These are phyloP conservation scores for Gossypium laxum DNA, from an alignment of 441 rosid species.

Conservation along the genomic window DNA sequence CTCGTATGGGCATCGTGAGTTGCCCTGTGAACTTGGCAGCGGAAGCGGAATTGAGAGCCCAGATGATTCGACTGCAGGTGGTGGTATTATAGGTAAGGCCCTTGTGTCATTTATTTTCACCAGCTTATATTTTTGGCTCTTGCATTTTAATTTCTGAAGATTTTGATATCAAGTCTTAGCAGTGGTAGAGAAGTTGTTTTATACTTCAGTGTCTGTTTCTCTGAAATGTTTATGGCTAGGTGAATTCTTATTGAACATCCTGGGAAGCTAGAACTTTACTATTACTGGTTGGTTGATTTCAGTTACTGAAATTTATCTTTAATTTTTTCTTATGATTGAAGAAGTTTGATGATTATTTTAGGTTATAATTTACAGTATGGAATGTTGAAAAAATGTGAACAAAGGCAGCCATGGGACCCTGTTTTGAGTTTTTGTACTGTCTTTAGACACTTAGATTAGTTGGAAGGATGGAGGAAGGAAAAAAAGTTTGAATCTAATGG, in stretches of 20 bases:
- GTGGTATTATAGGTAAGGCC: constrained; percentile 88
- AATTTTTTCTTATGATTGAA: not conserved
- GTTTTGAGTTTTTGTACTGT: not conserved
- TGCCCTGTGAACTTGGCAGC: constrained; percentile 45
- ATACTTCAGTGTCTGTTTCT: not conserved
- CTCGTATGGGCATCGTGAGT: constrained; percentile 68
- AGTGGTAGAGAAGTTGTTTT: not conserved
- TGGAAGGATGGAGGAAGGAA: not conserved
- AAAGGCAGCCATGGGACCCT: not conserved
- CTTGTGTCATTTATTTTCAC: too few species aligned
- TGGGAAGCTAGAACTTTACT: not conserved
- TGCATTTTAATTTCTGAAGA: too few species aligned
- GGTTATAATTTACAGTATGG: not conserved
- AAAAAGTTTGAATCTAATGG: not conserved
- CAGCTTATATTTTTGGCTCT: too few species aligned
- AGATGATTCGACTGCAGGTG: constrained; percentile 66
- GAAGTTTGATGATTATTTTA: not conserved
- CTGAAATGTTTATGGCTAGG: not conserved
- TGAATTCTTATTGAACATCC: constrained; percentile 1
- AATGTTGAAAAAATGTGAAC: not conserved
- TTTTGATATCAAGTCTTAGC: not conserved
- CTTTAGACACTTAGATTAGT: not conserved
- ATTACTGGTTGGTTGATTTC: not conserved
- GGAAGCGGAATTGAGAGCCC: constrained; percentile 57
- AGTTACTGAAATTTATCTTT: not conserved